Base-by-base conservation (phyloP, 2,329 filamentous ascomycete species). In the Thelonectria olida region DNA sequence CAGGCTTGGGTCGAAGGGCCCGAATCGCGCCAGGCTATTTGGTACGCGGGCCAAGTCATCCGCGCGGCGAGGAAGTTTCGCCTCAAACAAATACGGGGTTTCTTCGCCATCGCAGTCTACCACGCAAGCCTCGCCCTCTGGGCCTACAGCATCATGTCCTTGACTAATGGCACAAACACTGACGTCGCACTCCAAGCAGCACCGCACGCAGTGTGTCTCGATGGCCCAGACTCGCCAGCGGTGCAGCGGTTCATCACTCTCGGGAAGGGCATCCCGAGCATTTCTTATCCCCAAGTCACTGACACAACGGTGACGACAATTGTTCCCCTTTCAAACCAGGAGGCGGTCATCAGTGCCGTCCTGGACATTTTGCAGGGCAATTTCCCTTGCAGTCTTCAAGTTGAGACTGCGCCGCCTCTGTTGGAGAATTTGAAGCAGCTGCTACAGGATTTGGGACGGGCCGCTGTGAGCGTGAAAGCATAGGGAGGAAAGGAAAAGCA, bases 371-470 rank as follows among this genome's bases (percentile, higher is more conserved):
- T 64, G 25, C 49, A 56, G 39, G 45, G 20, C 7, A 64, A 64
- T 20, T 64, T 64, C 8, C 34, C 62, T 4, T 55, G 54, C n/a
- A 58, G 58, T 8, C 39, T 54, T 5, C 57, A 54, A 22, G 51
- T 60, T n/a, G 62, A 64, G 27, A 49, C 58, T 1, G 42, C 59
- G 9, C 62, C 62, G 8, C 58, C 62, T 23, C 25, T 64, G 51
- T 41, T 64, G 23, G 59, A 64, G n/a, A 64, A 64, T 49, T 39
- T 64, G 31, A 61, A 58, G 39, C 62, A 64, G 22, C n/a, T 64
- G 12, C 31, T 64, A 9, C 54, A 61, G 17, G 55, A 64, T 58
- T 41, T 64, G 5, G 62, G 62, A 15, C 45, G 54, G 39, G 62
- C 62, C 15, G 58, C 62, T 1, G 49, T 55, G 13, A 55, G 57